Evolutionary conservation across 2,329 filamentous ascomycete genomes (phyloP).

Genomic region (Pseudogymnoascus sp.): DNA sequence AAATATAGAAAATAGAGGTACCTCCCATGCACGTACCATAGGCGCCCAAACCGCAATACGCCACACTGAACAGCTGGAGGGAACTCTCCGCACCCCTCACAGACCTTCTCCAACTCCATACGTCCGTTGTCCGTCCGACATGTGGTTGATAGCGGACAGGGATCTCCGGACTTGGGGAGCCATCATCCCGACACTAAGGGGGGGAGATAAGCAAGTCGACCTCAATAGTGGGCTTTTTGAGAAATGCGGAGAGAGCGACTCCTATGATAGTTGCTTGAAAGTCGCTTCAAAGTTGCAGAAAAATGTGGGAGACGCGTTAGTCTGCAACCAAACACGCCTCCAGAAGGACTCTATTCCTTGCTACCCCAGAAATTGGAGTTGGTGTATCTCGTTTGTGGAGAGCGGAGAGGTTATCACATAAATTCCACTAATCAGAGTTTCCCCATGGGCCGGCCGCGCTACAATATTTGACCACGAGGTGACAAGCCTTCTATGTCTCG

Average conservation of each 20-base stretch:
- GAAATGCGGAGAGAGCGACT: not conserved
- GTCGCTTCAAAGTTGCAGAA: not conserved
- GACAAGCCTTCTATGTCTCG: not conserved
- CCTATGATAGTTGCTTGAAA: not conserved
- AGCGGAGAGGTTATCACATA: not conserved
- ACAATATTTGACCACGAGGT: not conserved
- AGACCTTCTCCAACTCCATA: not conserved
- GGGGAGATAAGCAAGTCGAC: not conserved
- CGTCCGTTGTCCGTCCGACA: not conserved
- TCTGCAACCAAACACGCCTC: not conserved
- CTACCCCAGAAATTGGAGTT: slow-evolving; percentile 1
- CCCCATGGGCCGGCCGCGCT: not conserved
- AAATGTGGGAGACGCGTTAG: slow-evolving; percentile 1
- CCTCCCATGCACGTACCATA: not conserved
- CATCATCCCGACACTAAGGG: not conserved
- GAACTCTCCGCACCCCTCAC: not conserved
- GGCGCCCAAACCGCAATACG: not conserved
- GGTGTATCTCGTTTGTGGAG: slow-evolving; percentile 3
- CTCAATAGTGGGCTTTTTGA: not conserved
- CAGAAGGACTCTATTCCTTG: not conserved
- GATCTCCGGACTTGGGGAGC: not conserved
- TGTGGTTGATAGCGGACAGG: not conserved
- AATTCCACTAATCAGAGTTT: slow-evolving; percentile 5
- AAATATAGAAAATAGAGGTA: not conserved
- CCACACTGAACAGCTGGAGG: not conserved